Base-by-base conservation (phyloP, 2,329 filamentous ascomycete genomes). In the Shiraia sp. region DNA sequence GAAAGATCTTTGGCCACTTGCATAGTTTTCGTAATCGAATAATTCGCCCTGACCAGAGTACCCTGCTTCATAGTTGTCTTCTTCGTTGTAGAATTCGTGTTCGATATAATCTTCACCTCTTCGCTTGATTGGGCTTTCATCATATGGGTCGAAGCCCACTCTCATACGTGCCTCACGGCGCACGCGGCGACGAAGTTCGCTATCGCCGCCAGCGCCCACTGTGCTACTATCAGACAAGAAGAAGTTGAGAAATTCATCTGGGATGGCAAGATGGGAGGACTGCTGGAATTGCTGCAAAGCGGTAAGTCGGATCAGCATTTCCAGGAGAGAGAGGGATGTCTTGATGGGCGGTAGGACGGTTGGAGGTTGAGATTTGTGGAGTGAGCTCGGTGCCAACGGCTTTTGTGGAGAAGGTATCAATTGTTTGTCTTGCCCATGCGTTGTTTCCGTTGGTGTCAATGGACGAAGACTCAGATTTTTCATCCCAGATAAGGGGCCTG, bases 231-330 rank as follows among this genome's bases (percentile, higher is more conserved):
- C 84, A 48, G 82, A 79, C 7, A 96, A 76, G 72, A 96, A 96
- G 72, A 95, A 95, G 37, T 86, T 90, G 28, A 96, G 76, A 2
- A 96, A 82, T 57, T 96, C 88, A 63, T 96, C 91, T 1, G 88
- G 88, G 47, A 95, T 93, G 6, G 89, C 82, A n/a, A 96, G 79
- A 59, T 96, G 90, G 0, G 88, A 90, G 28, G 83, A 80, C 74
- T 96, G 91, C 64, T 95, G 88, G 67, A 93, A 95, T 72, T 96
- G 90, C 64, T 96, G 91, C 10, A 96, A 80, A 15, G 90, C 89
- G 4, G 87, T 85, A 32, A 96, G 79, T 29, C 92, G 88, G 32
- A 96, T 81, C 23, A 96, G 76, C 76, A 92, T 93, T 68, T 96
- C 91, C 39, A 96, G 80, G 7, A 96, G 80, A 1, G 91, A 96